These are phyloP conservation scores for Aspergillus hiratsukae DNA, from an alignment of 2,329 filamentous ascomycete species.

Conservation along the genomic window DNA sequence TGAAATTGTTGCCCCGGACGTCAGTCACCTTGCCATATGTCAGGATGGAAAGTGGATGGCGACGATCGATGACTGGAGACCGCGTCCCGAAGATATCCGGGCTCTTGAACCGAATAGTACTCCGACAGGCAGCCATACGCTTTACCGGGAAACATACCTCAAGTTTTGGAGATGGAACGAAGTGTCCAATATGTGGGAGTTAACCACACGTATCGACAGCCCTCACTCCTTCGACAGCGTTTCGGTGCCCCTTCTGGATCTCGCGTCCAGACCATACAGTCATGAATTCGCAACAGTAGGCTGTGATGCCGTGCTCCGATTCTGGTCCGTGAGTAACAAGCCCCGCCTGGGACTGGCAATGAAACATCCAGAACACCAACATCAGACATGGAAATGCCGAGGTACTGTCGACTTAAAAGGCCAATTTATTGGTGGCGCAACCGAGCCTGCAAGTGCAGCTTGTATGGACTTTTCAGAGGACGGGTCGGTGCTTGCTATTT, in stretches of 20 bases:
- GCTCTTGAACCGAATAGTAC: conserved; percentile 44
- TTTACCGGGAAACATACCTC: conserved; percentile 67
- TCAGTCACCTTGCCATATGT: conserved; percentile 71
- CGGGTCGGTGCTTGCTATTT: conserved; percentile 73
- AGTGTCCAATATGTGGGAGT: conserved; percentile 58
- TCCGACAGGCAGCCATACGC: conserved; percentile 41
- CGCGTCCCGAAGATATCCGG: conserved; percentile 63
- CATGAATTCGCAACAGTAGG: conserved; percentile 80
- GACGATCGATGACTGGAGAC: conserved; percentile 87
- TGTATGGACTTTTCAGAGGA: conserved; percentile 76
- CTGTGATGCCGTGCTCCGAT: conserved; percentile 68
- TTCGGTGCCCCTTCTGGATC: conserved; percentile 61
- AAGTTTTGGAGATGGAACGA: conserved; percentile 80
- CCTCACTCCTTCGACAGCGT: conserved; percentile 63
- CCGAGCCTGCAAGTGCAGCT: conserved; percentile 49
- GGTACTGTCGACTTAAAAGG: conserved; percentile 49
- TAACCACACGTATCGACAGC: conserved; percentile 77
- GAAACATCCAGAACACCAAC: conserved; percentile 42
- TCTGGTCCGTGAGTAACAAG: conserved; percentile 74
- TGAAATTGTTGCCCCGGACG: conserved; percentile 69
- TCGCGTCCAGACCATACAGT: conserved; percentile 65
- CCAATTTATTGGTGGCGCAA: conserved; percentile 17
- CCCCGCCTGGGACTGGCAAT: conserved; percentile 64
- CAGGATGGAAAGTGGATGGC: conserved; percentile 83
- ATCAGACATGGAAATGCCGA: conserved; percentile 72